Conservation (phyloP, 495 filamentous ascomycete genomes). For the Haplographium delicatum region DNA sequence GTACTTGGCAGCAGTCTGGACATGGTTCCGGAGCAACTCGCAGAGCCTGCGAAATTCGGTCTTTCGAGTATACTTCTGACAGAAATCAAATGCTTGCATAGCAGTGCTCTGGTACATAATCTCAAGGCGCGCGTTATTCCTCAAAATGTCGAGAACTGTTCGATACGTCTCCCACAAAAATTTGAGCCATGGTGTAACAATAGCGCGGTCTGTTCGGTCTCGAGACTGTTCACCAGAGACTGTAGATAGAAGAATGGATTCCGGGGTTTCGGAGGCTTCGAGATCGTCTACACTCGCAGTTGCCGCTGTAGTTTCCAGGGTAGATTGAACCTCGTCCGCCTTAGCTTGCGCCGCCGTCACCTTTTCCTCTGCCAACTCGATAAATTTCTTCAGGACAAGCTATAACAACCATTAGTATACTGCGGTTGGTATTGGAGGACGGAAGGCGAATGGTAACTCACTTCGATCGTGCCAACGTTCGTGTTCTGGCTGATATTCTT, state of each 20-base stretch:
- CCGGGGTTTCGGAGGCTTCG: constrained; percentile 94
- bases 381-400: constrained; percentile 93
- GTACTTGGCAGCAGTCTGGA: constrained; percentile 98
- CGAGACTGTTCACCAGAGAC: constrained; percentile 96
- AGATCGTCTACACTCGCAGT: constrained; percentile 85
- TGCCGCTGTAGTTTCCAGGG: constrained; percentile 63
- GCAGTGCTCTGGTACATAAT: constrained; percentile 98
- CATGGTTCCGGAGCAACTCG: constrained; percentile 96
- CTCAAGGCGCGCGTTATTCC: constrained; percentile 97
- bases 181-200: constrained; percentile 98
- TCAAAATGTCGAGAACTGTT: constrained; percentile 93
- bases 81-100: constrained; percentile 97
- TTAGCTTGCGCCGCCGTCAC: constrained; percentile 94
- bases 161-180: constrained; percentile 99
- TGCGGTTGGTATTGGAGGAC: neutral
- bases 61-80: constrained; percentile 95
- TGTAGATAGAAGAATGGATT: constrained; percentile 95
- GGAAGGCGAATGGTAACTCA: constrained; percentile 30
- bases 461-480: constrained; percentile 96
- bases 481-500: constrained; percentile 99
- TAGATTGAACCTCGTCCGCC: constrained; percentile 89
- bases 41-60: constrained; percentile 98
- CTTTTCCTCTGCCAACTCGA: constrained; percentile 93
- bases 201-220: constrained; percentile 93
- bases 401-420: constrained; percentile 28